Evolutionary conservation across 1,139 yeast genomes (phyloP).

Genomic region (Lodderomyces metapsilosis): DNA sequence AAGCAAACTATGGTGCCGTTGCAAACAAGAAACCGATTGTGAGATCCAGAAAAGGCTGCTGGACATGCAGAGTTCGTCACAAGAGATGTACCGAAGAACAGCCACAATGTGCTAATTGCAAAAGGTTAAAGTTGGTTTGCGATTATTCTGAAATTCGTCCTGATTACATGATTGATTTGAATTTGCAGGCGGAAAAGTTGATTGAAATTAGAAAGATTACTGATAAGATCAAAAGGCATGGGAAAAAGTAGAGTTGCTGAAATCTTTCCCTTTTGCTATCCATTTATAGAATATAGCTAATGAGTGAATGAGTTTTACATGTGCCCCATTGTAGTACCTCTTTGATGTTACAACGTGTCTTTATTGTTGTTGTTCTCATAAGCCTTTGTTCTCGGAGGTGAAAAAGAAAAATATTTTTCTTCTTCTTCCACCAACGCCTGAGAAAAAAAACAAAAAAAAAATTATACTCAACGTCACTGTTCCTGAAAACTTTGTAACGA

Average conservation of each 20-base stretch:
- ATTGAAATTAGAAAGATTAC: slow-evolving; percentile 41
- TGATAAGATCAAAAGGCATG: neutral
- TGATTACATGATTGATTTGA: slow-evolving; percentile 47
- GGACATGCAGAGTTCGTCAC: slow-evolving; percentile 68
- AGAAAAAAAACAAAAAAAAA: neutral
- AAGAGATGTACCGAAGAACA: slow-evolving; percentile 64
- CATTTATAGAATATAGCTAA: neutral
- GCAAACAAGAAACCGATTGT: neutral
- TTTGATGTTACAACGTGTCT: neutral
- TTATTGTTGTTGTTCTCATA: no score
- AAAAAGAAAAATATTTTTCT: neutral
- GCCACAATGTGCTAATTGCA: slow-evolving; percentile 57
- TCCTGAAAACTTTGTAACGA: no score
- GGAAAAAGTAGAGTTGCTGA: neutral
- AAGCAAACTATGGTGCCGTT: neutral
- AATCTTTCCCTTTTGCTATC: neutral
- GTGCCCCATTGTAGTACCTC: neutral
- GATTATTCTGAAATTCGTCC: slow-evolving; percentile 56
- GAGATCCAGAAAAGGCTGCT: slow-evolving; percentile 56
- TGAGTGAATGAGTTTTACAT: no score
- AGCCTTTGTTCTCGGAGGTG: no score
- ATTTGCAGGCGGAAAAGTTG: slow-evolving; percentile 41
- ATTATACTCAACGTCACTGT: neutral
- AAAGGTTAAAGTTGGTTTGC: slow-evolving; percentile 49
- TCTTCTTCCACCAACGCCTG: no score